These are phyloP conservation scores for Fennellomyces sp. DNA, from an alignment of 371 early-diverging fungal species.

Conservation along the genomic window DNA sequence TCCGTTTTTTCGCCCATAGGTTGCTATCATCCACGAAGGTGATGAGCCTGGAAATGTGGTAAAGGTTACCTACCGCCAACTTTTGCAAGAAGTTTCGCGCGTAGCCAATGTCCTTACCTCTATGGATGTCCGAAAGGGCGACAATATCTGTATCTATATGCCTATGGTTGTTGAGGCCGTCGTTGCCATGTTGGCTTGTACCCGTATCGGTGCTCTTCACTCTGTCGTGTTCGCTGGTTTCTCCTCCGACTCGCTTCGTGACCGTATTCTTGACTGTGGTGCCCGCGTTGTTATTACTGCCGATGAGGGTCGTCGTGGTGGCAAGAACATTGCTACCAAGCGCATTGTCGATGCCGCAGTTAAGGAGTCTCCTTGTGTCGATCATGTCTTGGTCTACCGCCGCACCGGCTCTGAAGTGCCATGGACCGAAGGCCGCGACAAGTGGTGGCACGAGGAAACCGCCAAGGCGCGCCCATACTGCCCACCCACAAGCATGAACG, in stretches of 20 bases:
- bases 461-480: constrained; percentile 77
- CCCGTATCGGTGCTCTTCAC: constrained; percentile 91
- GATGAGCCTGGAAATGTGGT: constrained; percentile 84
- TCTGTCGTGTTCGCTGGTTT: constrained; percentile 96
- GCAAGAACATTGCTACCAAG: constrained; percentile 90
- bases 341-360: constrained; percentile 92
- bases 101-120: constrained; percentile 83
- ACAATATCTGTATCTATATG: constrained; percentile 96
- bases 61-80: constrained; percentile 83
- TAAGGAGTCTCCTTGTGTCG: constrained; percentile 53
- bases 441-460: constrained; percentile 90
- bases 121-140: constrained; percentile 90
- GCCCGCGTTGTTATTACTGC: constrained; percentile 85
- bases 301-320: constrained; percentile 91
- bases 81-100: constrained; percentile 81
- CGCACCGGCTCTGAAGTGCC: constrained; percentile 82
- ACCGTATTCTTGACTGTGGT: constrained; percentile 82
- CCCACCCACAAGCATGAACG: constrained; percentile 79
- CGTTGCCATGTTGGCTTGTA: constrained; percentile 92
- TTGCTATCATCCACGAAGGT: constrained; percentile 87
- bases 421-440: constrained; percentile 77
- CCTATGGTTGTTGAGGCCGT: constrained; percentile 97
- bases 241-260: constrained; percentile 85
- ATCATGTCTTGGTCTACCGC: constrained; percentile 87
- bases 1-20: constrained; percentile 24